These are phyloP conservation scores for Spergularia azorica DNA, from an alignment of 179 eudicot genomes.

Conservation along the genomic window DNA sequence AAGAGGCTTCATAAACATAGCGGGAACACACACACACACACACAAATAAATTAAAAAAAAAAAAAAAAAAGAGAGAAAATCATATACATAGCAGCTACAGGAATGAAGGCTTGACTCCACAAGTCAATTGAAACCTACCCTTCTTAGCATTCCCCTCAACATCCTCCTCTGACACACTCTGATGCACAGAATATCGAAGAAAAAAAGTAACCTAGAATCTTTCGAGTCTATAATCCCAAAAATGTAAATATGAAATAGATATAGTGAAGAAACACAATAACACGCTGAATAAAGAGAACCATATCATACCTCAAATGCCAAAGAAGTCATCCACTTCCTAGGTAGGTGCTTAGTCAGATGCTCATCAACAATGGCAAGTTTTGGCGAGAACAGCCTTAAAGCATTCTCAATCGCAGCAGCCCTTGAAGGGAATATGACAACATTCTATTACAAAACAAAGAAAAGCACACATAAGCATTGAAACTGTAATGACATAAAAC, in stretches of 20 bases:
- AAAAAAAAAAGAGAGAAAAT: too few relatives aligned
- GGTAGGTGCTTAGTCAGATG: constrained; percentile 76
- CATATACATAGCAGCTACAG: background rate
- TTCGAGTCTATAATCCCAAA: background rate
- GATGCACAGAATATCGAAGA: too few relatives aligned
- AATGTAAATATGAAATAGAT: background rate
- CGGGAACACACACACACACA: too few relatives aligned
- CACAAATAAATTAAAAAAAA: too few relatives aligned
- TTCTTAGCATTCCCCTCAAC: background rate
- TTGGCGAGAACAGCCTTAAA: constrained; percentile 79
- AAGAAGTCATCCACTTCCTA: constrained; percentile 86
- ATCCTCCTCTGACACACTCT: background rate
- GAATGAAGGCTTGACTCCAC: background rate
- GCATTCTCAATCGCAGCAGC: constrained; percentile 88
- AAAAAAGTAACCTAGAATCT: background rate
- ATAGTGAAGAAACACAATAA: background rate
- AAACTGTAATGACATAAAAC: constrained; percentile 1
- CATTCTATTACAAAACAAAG: constrained; percentile 52
- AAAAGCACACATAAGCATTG: constrained; percentile 15
- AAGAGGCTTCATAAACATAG: too few relatives aligned
- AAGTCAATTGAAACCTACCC: background rate
- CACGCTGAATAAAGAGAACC: constrained; percentile 6
- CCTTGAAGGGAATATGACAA: constrained; percentile 93
- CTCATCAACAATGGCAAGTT: constrained; percentile 96
- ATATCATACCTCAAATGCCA: constrained; percentile 65